Base-by-base conservation (phyloP, 75 land plant genomes). In the Adiantum capillusveneris region DNA sequence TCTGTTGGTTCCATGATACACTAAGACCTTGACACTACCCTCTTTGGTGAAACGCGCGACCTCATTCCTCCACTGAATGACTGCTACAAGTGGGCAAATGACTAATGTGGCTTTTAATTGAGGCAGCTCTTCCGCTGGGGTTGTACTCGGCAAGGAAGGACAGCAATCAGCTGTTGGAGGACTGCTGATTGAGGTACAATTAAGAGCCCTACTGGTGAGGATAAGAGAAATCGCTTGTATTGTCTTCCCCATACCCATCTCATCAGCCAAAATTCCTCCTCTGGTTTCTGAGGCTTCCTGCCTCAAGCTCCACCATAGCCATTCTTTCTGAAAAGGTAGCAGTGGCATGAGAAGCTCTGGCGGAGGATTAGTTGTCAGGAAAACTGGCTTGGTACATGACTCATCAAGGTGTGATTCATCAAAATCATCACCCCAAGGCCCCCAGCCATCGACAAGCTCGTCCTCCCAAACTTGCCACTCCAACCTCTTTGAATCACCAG, bases 181-280 rank as follows among this genome's bases (percentile, higher is more conserved):
- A 37, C 48, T 42, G 17, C 76, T n/a, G 12, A 27, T 54, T 63
- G 31, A n/a, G 66, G 17, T 13, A 17, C 22, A 12, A 28, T 44
- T 44, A 7, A 27, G 46, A 57, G 28, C 17, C 1, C 83, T 56
- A 39, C 73, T 31, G 19, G 85, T 55, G 29, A 87, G 77, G 43
- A 92, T 79, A 29, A 92, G 89, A 0, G 94, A 76, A 28, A 92
- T 92, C 16, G 93, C 93, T 48, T 88, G 97, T 22, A 87, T 77
- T 20, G 97, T 92, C 69, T 92, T 92, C 20, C 97, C 97, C 97
- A 87, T 92, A 1, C 97, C 97, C 94, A 92, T 92, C 62, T 88
- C 97, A 80, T 92, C 97, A n/a, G 88, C 97, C 29, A 92, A 78
- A 46, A 92, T 87, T 17, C 97, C 97, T 6, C 94, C 97, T 56